phyloP scores from a whole-genome alignment of 164 flowering plant genomes.

The Malania oleifera region DNA sequence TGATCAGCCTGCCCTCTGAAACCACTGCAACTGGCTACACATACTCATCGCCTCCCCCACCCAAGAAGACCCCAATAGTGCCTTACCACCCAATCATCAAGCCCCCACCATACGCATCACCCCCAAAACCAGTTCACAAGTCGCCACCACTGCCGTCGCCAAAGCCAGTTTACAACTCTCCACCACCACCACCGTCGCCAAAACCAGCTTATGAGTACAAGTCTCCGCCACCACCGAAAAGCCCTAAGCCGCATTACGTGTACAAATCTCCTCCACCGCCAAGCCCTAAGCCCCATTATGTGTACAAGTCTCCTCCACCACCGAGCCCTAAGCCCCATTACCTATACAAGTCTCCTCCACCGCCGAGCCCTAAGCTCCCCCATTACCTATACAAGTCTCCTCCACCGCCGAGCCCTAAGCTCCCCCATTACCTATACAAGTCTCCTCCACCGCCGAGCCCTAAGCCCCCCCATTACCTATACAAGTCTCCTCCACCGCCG shows the following conservation, averaged over 20 bases:
- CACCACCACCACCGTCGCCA: conserved; percentile 1
- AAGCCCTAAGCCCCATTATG: neutral
- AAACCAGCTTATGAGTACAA: neutral
- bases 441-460: conserved; percentile 10
- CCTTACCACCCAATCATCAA: too few species aligned
- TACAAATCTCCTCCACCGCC: conserved; percentile 1
- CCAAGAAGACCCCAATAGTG: too few species aligned
- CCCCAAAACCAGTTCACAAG: conserved; percentile 13
- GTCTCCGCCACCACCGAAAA: neutral
- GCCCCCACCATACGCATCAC: conserved; percentile 17
- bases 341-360: conserved; percentile 18
- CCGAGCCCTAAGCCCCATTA: neutral
- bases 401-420: conserved; percentile 11
- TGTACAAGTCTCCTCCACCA: conserved; percentile 9
- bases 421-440: neutral
- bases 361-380: conserved; percentile 6
- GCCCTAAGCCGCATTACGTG: neutral
- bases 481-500: conserved; percentile 19
- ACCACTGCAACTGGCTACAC: conserved; percentile 23
- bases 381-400: conserved; percentile 7
- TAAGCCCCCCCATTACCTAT: conserved; percentile 5
- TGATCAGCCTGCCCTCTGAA: conserved; percentile 25
- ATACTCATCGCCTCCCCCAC: conserved; percentile 31
- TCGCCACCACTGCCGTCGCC: conserved; percentile 6
- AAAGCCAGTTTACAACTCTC: neutral